These are phyloP conservation scores for Exophiala sideris DNA, from an alignment of 2,329 filamentous ascomycete genomes.

Conservation along the genomic window DNA sequence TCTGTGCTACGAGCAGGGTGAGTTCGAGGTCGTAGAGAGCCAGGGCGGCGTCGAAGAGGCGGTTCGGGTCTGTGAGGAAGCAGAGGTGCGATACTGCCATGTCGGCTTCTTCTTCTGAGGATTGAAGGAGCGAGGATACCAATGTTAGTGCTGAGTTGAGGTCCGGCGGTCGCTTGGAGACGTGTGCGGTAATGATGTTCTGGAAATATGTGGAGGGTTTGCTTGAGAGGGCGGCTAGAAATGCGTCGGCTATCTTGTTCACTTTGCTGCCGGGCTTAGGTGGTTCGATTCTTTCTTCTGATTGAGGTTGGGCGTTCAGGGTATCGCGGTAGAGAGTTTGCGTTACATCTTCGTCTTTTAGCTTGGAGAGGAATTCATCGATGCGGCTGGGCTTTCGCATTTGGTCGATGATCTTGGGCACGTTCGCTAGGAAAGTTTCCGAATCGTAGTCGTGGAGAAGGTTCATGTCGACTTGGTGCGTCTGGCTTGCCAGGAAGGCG, in stretches of 20 bases:
- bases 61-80: conserved; percentile 91
- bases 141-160: conserved; percentile 78
- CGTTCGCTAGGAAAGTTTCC: conserved; percentile 73
- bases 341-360: conserved; percentile 87
- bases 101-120: conserved; percentile 65
- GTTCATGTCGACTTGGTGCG: conserved; percentile 95
- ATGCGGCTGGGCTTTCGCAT: conserved; percentile 77
- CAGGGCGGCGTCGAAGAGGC: conserved; percentile 83
- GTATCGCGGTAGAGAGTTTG: conserved; percentile 93
- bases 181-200: conserved; percentile 89
- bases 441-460: conserved; percentile 93
- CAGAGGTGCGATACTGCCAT: conserved; percentile 94
- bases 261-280: conserved; percentile 57
- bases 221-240: conserved; percentile 64
- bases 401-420: conserved; percentile 77
- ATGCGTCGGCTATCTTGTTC: conserved; percentile 82
- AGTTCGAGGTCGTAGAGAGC: conserved; percentile 90
- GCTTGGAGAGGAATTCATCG: conserved; percentile 84
- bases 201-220: conserved; percentile 68
- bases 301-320: conserved; percentile 44
- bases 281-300: conserved; percentile 17
- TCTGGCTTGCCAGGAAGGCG: conserved; percentile 84
- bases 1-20: conserved; percentile 85
- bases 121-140: conserved; percentile 65
- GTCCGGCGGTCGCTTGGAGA: conserved; percentile 89